Conservation (phyloP, 1,139 yeast species). For the Geotrichum candidum region DNA sequence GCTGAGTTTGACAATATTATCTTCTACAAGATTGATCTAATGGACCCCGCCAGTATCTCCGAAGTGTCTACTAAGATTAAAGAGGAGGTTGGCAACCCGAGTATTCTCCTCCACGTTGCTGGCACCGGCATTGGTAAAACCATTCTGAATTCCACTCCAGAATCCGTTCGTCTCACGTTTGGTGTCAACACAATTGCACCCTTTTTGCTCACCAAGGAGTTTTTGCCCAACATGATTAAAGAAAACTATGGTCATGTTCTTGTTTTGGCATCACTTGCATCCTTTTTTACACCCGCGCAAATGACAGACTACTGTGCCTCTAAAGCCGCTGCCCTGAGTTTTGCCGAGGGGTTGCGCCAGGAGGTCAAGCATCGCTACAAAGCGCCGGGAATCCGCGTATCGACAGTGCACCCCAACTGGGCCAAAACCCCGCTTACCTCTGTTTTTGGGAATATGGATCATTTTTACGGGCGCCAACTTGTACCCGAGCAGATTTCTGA, state of each 20-base stretch:
- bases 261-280: slow-evolving; percentile 65
- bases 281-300: slow-evolving; percentile 68
- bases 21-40: slow-evolving; percentile 36
- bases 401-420: slow-evolving; percentile 22
- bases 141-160: slow-evolving; percentile 45
- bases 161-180: slow-evolving; percentile 51
- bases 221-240: slow-evolving; percentile 58
- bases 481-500: slow-evolving; percentile 18
- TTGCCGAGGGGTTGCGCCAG: slow-evolving; percentile 63
- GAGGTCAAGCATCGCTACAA: slow-evolving; percentile 42
- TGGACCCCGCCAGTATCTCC: slow-evolving; percentile 36
- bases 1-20: slow-evolving; percentile 3
- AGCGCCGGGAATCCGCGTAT: slow-evolving; percentile 19
- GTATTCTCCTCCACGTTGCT: slow-evolving; percentile 65
- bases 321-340: slow-evolving; percentile 64
- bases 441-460: slow-evolving; percentile 17
- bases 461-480: slow-evolving; percentile 14
- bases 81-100: slow-evolving; percentile 45
- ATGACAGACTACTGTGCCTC: slow-evolving; percentile 66
- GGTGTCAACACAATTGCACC: slow-evolving; percentile 56
- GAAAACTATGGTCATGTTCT: slow-evolving; percentile 58
- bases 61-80: slow-evolving; percentile 36
- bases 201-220: slow-evolving; percentile 56
- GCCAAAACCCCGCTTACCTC: slow-evolving; percentile 20
- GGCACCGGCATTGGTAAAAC: slow-evolving; percentile 58